Evolutionary conservation across 306 rosid species (phyloP), one percentile per base, ranked within the genome.

Genomic region (Dryas alaskensis): DNA sequence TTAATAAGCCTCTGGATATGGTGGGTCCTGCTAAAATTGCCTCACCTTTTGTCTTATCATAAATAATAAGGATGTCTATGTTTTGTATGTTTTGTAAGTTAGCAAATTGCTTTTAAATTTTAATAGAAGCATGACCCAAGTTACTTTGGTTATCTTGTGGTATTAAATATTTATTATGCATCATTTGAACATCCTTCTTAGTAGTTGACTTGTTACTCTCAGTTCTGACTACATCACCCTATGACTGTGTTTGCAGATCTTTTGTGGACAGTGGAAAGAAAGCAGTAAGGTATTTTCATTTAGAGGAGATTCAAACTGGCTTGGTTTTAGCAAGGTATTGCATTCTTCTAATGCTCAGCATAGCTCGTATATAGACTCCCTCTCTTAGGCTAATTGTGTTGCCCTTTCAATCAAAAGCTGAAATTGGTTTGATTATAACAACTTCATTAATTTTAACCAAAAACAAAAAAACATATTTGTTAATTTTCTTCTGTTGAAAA

Each of bases 221-320:
- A 44, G 46, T 83, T 71, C 52, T 73, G 59, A 42, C 67, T 60
- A 61, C 58, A 70, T 54, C 64, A 42, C 46, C 73, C 19, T 74
- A 53, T 4, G 67, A 75, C 74, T 63, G 13, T 59, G 14, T 73
- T 58, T 64, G 74, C 90, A 93, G 98, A 88, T 85, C 55, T 82
- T 89, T 71, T 90, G 98, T 73, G 96, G 93, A 71, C 79, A 82
- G 58, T 90, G 97, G 98, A 87, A 86, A 86, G 88, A 88, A 39
- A 73, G 60, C 70, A 66, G 48, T 40, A 90, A 87, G 66, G 67
- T 81, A 65, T 86, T 85, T 84, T 89, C 98, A 45, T 87, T 85
- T 78, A 87, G 97, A 81, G 98, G 98, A 77, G 98, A 93, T 74
- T 93, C 98, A 27, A 93, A 90, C 69, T 93, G 98, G 98, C 97